Base-by-base conservation (phyloP, 768 basidiomycete species). In the Tricholoma sp. region DNA sequence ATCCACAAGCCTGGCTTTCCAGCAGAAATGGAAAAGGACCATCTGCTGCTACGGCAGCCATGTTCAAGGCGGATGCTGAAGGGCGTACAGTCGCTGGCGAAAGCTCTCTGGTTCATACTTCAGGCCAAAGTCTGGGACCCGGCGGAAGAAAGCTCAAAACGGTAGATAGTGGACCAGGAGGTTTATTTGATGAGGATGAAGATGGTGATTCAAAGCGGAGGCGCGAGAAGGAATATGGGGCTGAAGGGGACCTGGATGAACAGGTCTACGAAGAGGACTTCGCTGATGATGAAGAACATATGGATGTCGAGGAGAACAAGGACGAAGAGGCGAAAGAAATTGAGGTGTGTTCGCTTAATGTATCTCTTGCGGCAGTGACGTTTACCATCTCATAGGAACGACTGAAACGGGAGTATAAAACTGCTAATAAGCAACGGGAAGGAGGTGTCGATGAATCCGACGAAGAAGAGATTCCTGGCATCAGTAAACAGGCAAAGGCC, bases 311-410 rank as follows among this genome's bases (percentile, higher is more conserved):
- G 54, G 80, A 83, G 54, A 83, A 91, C 41, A 49, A 49, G 29
- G 92, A 94, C 54, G 89, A 93, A 61, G 92, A 93, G 66, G 83
- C 86, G 32, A 94, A 89, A 66, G 89, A 91, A 65, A 75, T 86
- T 10, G 88, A 91, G 80, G 91, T 87, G 34, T 80, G 66, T 15
- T 13, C 9, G 31, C n/a, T 49, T 4, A 11, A 18, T 10, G 50
- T 20, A 47, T 52, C 55, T 24, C 45, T 45, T 10, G 9, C 32
- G 29, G 34, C 32, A 32, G 34, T 37, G 52, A 54, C 33, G 13
- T 51, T 34, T 32, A 34, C 55, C 39, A 57, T 32, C 50, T 33
- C 12, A 47, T 58, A 93, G 91, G 90, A 92, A 69, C 88, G 91
- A 32, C 69, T 93, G 39, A 92, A 93, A 72, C 83, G 85, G 52